Percentiles rank a stretch among this genome's conserved stretches.
phyloP scores from a whole-genome alignment of 2,329 filamentous ascomycete genomes.

The Chrysoporthe puriensis region DNA sequence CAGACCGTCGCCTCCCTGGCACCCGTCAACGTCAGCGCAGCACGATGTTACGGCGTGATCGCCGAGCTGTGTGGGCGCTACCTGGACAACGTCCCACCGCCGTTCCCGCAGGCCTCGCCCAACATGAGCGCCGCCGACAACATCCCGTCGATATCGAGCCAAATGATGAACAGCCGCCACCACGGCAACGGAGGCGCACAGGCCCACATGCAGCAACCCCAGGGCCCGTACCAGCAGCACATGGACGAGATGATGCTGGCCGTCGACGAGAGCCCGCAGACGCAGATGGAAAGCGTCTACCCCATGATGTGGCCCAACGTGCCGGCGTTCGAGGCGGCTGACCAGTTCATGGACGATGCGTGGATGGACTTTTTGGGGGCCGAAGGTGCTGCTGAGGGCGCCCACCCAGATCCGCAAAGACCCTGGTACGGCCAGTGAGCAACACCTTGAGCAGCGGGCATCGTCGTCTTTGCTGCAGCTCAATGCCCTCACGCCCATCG shows the following conservation, averaged over 20 bases:
- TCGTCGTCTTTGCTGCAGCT: neutral
- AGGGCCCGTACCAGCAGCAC: constrained; percentile 28
- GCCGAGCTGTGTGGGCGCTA: constrained; percentile 45
- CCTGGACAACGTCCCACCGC: constrained; percentile 33
- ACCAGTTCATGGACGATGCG: constrained; percentile 44
- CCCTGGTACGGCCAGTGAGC: constrained; percentile 27
- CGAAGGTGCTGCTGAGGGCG: constrained; percentile 26
- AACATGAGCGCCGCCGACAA: constrained; percentile 21
- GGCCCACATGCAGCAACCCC: constrained; percentile 25
- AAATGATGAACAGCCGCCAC: constrained; percentile 18
- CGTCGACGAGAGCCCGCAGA: constrained; percentile 45
- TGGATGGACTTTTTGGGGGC: constrained; percentile 43
- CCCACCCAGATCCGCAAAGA: constrained; percentile 19
- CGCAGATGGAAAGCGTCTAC: constrained; percentile 47
- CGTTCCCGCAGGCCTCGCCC: constrained; percentile 28
- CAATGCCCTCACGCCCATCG: neutral
- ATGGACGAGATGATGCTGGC: constrained; percentile 33
- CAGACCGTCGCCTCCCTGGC: constrained; percentile 42
- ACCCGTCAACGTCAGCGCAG: constrained; percentile 44
- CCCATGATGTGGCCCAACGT: constrained; percentile 52
- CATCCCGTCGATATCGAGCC: constrained; percentile 13
- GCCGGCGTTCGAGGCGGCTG: constrained; percentile 41
- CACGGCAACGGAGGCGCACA: constrained; percentile 17
- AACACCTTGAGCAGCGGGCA: neutral
- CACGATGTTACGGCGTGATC: constrained; percentile 47